Evolutionary conservation across 2,329 filamentous ascomycete species (phyloP).

Genomic region (Thelonectria discophora): DNA sequence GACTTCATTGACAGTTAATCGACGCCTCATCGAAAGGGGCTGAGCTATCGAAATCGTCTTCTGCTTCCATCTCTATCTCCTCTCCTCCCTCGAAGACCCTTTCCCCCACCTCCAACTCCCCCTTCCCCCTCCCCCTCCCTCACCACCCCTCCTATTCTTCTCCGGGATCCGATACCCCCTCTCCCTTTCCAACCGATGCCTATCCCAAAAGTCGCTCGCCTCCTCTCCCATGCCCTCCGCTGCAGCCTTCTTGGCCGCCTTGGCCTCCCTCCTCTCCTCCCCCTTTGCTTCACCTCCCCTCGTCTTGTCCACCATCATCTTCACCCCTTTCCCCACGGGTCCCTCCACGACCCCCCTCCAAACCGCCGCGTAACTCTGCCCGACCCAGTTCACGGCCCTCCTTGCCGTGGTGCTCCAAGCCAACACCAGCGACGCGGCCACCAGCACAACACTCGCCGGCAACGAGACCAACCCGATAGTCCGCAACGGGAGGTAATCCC

Average conservation of each 20-base stretch:
- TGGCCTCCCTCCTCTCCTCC: conserved; percentile 25
- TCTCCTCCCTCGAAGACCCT: conserved; percentile 14
- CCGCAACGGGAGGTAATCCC: conserved; percentile 53
- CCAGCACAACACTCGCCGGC: conserved; percentile 58
- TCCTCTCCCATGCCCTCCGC: conserved; percentile 38
- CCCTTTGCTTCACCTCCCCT: conserved; percentile 30
- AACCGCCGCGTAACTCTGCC: conserved; percentile 19
- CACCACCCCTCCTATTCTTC: conserved; percentile 45
- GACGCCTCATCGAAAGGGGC: too few relatives aligned
- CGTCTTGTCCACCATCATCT: conserved; percentile 8
- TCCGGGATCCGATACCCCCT: conserved; percentile 51
- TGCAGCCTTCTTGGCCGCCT: conserved; percentile 8
- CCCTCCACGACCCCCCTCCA: conserved; percentile 36
- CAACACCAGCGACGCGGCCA: conserved; percentile 59
- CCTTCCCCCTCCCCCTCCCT: conserved; percentile 16
- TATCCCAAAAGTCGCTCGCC: conserved; percentile 54
- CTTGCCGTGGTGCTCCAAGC: conserved; percentile 63
- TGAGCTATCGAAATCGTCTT: not conserved
- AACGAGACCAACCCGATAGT: conserved; percentile 59
- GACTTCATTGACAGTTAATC: too few relatives aligned
- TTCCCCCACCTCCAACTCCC: conserved; percentile 8
- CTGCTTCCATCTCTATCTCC: not conserved
- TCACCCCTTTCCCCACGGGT: not conserved
- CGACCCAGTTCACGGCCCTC: conserved; percentile 41
- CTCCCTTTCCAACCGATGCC: conserved; percentile 51